Conservation (phyloP, 164 flowering plant genomes). For the Magnolia kwangsiensis region DNA sequence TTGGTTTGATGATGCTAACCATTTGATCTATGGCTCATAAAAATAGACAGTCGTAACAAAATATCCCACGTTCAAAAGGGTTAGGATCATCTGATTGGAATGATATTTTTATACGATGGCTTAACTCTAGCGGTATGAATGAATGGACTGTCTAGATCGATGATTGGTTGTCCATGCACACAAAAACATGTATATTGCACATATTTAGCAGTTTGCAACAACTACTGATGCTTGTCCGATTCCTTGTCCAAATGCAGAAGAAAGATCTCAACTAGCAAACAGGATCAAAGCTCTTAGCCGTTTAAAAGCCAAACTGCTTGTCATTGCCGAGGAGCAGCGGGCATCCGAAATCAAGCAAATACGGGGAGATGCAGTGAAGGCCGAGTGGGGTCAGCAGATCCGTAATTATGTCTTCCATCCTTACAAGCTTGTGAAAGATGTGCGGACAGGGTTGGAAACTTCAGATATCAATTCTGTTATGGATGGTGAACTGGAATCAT, state of each 20-base stretch:
- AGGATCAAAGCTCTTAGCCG: constrained; percentile 84
- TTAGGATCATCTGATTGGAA: too few species aligned
- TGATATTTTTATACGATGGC: too few species aligned
- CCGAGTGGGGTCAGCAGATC: constrained; percentile 99
- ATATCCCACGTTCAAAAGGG: too few species aligned
- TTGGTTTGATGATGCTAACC: too few species aligned
- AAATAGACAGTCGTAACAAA: too few species aligned
- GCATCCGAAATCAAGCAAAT: constrained; percentile 95
- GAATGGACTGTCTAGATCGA: too few species aligned
- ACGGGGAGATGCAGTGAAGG: constrained; percentile 89
- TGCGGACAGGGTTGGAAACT: constrained; percentile 77
- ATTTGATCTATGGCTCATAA: too few species aligned
- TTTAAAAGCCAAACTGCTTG: constrained; percentile 86
- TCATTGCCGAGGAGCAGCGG: constrained; percentile 92
- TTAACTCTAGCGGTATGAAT: too few species aligned
- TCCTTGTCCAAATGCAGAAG: constrained; percentile 51
- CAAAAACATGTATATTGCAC: too few species aligned
- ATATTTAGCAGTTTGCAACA: background rate
- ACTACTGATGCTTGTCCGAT: background rate
- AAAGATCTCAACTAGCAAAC: constrained; percentile 85
- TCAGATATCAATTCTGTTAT: constrained; percentile 82
- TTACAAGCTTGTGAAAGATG: constrained; percentile 95
- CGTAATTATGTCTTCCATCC: constrained; percentile 97
- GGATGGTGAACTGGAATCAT: constrained; percentile 94
- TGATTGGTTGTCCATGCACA: too few species aligned